Percentiles rank a stretch among this genome's conserved stretches.
phyloP scores from a whole-genome alignment of 176 grass and related monocot genomes.

The Elaeis guineensis region DNA sequence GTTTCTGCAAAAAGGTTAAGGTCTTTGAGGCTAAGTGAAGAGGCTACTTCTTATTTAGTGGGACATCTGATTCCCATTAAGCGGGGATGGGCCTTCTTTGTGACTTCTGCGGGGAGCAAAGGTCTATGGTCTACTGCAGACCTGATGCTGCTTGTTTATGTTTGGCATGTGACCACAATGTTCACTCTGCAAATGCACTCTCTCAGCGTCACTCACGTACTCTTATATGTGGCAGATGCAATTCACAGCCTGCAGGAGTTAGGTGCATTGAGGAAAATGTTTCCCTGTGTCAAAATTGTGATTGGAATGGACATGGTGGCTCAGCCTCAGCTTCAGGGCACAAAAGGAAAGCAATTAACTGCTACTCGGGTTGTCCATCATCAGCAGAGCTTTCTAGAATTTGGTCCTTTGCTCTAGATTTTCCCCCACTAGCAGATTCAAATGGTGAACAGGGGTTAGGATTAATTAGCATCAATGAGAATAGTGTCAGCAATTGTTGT shows the following conservation, averaged over 20 bases:
- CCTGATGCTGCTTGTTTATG: slow-evolving; percentile 31
- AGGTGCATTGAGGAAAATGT: slow-evolving; percentile 1
- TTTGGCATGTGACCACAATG: slow-evolving; percentile 29
- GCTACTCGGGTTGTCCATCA: slow-evolving; percentile 9
- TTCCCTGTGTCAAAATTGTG: slow-evolving; percentile 14
- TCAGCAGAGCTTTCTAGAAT: slow-evolving; percentile 17
- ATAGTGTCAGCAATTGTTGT: slow-evolving; percentile 38
- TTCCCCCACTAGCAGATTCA: slow-evolving; percentile 47
- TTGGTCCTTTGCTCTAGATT: slow-evolving; percentile 46
- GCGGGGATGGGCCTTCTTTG: slow-evolving; percentile 12
- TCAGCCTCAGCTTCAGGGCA: background rate
- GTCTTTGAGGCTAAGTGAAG: too few relatives aligned
- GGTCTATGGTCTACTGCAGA: slow-evolving; percentile 34
- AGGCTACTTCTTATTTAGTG: too few relatives aligned
- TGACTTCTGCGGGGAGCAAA: slow-evolving; percentile 15
- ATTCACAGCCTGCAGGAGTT: slow-evolving; percentile 16
- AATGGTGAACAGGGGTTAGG: slow-evolving; percentile 60
- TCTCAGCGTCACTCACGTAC: slow-evolving; percentile 19
- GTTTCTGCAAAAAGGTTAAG: too few relatives aligned
- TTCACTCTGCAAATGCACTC: slow-evolving; percentile 27
- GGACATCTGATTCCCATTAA: background rate
- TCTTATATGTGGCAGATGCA: slow-evolving; percentile 34
- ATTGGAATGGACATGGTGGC: background rate
- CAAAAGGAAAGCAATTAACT: background rate
- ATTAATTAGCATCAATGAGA: slow-evolving; percentile 77